These are phyloP conservation scores for Fusarium chaquense DNA, from an alignment of 2,329 filamentous ascomycete genomes.

Conservation along the genomic window DNA sequence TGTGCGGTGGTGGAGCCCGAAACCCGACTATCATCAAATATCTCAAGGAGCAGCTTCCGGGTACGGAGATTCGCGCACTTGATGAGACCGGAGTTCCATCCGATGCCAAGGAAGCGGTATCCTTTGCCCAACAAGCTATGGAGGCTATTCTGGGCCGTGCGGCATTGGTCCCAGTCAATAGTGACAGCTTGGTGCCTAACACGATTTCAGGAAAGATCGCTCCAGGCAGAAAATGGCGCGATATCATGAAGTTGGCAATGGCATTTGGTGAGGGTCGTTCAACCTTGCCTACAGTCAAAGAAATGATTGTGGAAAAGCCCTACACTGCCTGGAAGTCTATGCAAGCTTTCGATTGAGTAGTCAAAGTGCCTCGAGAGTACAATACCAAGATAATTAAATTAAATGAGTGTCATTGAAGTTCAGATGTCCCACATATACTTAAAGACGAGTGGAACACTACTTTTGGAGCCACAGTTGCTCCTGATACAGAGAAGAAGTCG, in stretches of 20 bases:
- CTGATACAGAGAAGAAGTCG: too few species aligned
- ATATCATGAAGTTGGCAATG: neutral
- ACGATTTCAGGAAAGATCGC: constrained; percentile 18
- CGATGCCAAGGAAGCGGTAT: constrained; percentile 62
- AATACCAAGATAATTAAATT: neutral
- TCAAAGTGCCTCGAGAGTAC: too few species aligned
- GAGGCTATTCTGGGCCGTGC: constrained; percentile 66
- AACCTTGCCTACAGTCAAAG: constrained; percentile 1
- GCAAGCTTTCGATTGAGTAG: constrained; percentile 2
- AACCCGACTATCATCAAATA: constrained; percentile 18
- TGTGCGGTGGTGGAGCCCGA: constrained; percentile 16
- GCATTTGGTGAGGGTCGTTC: neutral
- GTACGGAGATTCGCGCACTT: constrained; percentile 60
- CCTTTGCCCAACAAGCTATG: constrained; percentile 69
- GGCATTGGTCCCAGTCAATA: constrained; percentile 12
- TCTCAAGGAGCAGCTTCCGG: constrained; percentile 10
- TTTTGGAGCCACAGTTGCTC: too few species aligned
- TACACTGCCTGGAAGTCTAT: constrained; percentile 17
- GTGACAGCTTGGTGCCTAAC: constrained; percentile 7
- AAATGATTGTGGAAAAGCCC: constrained; percentile 7
- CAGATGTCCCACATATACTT: too few species aligned
- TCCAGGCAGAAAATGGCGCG: constrained; percentile 11
- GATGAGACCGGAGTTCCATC: constrained; percentile 68
- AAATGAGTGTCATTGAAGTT: neutral
- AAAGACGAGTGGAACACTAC: too few species aligned